Evolutionary conservation across 2,329 filamentous ascomycete species (phyloP).

Genomic region (Fusarium dimerum): DNA sequence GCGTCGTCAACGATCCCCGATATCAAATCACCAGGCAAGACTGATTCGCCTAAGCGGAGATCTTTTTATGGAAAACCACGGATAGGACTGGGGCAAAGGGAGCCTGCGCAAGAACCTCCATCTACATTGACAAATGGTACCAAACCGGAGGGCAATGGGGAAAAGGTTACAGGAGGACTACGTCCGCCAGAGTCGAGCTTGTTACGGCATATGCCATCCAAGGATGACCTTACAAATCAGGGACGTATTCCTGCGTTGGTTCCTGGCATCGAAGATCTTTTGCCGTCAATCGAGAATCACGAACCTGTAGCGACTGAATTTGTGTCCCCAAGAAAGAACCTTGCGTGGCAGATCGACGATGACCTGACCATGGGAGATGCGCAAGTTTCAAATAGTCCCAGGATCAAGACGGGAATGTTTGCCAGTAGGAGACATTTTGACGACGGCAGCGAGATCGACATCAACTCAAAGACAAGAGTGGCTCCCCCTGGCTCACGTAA

Average conservation of each 20-base stretch:
- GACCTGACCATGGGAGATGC: constrained; percentile 60
- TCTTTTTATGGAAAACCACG: constrained; percentile 28
- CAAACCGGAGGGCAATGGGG: constrained; percentile 6
- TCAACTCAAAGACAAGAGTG: constrained; percentile 30
- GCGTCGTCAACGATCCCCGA: constrained; percentile 22
- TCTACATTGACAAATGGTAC: constrained; percentile 8
- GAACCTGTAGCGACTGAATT: constrained; percentile 5
- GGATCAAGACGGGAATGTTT: constrained; percentile 44
- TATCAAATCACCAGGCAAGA: constrained; percentile 17
- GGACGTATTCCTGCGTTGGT: constrained; percentile 39
- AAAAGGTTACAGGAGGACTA: constrained; percentile 8
- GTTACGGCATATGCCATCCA: constrained; percentile 22
- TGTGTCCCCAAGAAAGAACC: constrained; percentile 52
- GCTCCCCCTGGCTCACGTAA: constrained; percentile 38
- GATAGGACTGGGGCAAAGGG: constrained; percentile 17
- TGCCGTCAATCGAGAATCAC: constrained; percentile 36
- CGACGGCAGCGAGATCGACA: constrained; percentile 31
- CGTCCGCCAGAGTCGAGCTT: constrained; percentile 9
- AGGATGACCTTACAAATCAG: constrained; percentile 29
- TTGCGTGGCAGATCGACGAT: constrained; percentile 57
- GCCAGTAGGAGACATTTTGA: constrained; percentile 36
- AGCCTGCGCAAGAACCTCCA: constrained; percentile 11
- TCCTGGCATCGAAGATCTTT: constrained; percentile 40
- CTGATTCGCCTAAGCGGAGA: constrained; percentile 22
- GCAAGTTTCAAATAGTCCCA: constrained; percentile 58